phyloP scores from a whole-genome alignment of 2,329 filamentous ascomycete species.

The Colletotrichum higginsianum region DNA sequence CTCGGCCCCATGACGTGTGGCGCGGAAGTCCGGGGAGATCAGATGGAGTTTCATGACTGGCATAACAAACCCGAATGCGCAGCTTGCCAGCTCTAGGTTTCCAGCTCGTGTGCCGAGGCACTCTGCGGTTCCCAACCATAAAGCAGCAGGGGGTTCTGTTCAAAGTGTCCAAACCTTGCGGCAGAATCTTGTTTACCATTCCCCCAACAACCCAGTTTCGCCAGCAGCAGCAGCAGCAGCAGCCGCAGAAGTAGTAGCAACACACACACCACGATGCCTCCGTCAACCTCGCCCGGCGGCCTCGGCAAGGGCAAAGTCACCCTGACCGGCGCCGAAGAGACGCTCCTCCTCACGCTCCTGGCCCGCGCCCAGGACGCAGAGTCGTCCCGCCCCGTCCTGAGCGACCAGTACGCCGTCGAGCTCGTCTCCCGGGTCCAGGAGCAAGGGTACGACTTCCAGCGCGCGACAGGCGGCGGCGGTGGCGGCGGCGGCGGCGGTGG shows the following conservation, averaged over 20 bases:
- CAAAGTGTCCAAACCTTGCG: not conserved
- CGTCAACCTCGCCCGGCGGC: conserved; percentile 3
- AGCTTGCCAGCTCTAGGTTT: not conserved
- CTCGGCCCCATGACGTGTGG: not conserved
- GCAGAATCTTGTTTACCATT: not conserved
- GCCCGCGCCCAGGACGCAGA: conserved; percentile 40
- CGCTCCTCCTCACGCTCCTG: conserved; percentile 40
- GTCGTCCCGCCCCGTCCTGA: conserved; percentile 33
- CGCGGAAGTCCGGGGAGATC: not conserved
- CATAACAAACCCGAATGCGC: not conserved
- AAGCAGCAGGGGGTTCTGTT: not conserved
- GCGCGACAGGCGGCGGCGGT: not conserved
- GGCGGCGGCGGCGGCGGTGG: not conserved
- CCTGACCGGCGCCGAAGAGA: conserved; percentile 41
- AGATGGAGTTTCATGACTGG: conserved; percentile 11
- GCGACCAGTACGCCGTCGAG: conserved; percentile 39
- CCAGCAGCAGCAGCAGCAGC: too few species aligned
- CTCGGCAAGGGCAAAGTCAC: conserved; percentile 34
- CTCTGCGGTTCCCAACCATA: not conserved
- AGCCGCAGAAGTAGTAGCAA: too few species aligned
- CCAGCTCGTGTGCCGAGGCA: conserved; percentile 11
- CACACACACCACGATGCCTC: conserved; percentile 1
- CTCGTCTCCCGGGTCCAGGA: conserved; percentile 20
- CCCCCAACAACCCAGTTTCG: not conserved
- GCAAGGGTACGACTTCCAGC: conserved; percentile 37